Evolutionary conservation across 2,329 filamentous ascomycete species (phyloP).

Genomic region (Periconia sp.): DNA sequence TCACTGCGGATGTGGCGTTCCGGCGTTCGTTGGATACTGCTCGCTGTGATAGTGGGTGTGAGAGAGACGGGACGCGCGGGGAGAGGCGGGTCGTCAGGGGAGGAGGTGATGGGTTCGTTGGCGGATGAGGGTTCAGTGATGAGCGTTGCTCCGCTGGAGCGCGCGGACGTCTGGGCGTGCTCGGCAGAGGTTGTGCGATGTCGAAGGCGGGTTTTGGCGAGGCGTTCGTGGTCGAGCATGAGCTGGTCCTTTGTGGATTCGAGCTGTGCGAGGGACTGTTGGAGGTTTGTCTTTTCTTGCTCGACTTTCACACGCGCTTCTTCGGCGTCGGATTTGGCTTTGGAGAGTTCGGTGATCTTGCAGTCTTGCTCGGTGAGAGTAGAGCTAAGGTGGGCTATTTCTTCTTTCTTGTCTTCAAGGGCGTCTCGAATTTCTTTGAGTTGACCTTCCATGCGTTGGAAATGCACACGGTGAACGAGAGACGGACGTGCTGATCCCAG

Average conservation of each 20-base stretch:
- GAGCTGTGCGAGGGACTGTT: slow-evolving; percentile 23
- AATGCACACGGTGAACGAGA: slow-evolving; percentile 35
- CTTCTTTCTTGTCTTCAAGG: slow-evolving; percentile 22
- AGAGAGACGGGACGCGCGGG: slow-evolving; percentile 9
- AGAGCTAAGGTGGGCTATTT: slow-evolving; percentile 20
- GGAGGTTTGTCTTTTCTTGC: slow-evolving; percentile 30
- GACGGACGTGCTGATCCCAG: slow-evolving; percentile 34
- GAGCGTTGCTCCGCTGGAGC: slow-evolving; percentile 37
- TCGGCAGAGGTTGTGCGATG: slow-evolving; percentile 24
- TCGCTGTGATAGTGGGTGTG: slow-evolving; percentile 3
- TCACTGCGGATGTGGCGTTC: slow-evolving; percentile 15
- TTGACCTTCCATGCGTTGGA: slow-evolving; percentile 36
- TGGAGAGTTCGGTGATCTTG: slow-evolving; percentile 20
- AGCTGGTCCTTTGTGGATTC: slow-evolving; percentile 33
- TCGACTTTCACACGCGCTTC: slow-evolving; percentile 20
- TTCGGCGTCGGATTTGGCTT: slow-evolving; percentile 18
- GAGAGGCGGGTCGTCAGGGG: slow-evolving; percentile 11
- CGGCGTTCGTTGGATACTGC: slow-evolving; percentile 23
- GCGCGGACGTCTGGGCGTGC: slow-evolving; percentile 18
- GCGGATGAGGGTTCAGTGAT: slow-evolving; percentile 18
- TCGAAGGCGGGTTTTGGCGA: slow-evolving; percentile 24
- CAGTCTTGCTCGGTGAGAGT: slow-evolving; percentile 18
- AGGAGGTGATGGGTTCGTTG: neutral
- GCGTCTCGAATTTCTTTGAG: slow-evolving; percentile 26
- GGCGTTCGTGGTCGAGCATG: slow-evolving; percentile 35